These are phyloP conservation scores for Somion occarium DNA, from an alignment of 1,284 basidiomycete species.

Conservation along the genomic window DNA sequence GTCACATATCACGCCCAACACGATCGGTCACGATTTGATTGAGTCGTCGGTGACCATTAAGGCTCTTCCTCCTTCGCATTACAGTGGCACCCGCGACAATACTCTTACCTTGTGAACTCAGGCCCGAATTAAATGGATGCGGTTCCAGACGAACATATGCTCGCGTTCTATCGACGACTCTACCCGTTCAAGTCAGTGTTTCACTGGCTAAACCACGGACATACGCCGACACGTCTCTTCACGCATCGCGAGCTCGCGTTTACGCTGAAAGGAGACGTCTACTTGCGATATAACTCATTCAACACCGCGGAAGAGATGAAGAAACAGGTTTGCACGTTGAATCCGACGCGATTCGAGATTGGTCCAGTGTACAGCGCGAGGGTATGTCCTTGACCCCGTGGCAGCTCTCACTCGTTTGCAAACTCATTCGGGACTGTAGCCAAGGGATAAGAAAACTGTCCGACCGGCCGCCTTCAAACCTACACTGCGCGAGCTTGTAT, in stretches of 20 bases:
- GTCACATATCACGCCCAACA: too few species aligned
- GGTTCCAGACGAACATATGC: constrained; percentile 46
- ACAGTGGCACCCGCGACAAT: too few species aligned
- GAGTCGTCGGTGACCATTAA: too few species aligned
- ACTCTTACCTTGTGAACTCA: too few species aligned
- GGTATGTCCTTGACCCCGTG: constrained; percentile 46
- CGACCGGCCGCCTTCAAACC: constrained; percentile 76
- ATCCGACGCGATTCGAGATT: constrained; percentile 94
- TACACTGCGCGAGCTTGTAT: constrained; percentile 88
- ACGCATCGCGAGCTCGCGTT: constrained; percentile 97
- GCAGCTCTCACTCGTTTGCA: too few species aligned
- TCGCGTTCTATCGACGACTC: constrained; percentile 86
- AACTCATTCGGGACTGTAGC: constrained; percentile 42
- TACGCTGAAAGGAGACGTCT: constrained; percentile 88
- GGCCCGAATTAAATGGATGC: too few species aligned
- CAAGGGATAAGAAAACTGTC: constrained; percentile 87
- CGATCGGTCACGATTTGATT: too few species aligned
- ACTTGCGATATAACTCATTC: constrained; percentile 95
- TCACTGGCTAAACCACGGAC: constrained; percentile 93
- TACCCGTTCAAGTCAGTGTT: constrained; percentile 95
- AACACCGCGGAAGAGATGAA: constrained; percentile 84
- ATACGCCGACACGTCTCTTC: constrained; percentile 70
- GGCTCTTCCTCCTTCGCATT: too few species aligned
- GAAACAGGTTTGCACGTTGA: constrained; percentile 79
- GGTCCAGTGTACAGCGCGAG: constrained; percentile 90